These are phyloP conservation scores for Trichodelitschia bisporula DNA, from an alignment of 495 filamentous ascomycete species.

Conservation along the genomic window DNA sequence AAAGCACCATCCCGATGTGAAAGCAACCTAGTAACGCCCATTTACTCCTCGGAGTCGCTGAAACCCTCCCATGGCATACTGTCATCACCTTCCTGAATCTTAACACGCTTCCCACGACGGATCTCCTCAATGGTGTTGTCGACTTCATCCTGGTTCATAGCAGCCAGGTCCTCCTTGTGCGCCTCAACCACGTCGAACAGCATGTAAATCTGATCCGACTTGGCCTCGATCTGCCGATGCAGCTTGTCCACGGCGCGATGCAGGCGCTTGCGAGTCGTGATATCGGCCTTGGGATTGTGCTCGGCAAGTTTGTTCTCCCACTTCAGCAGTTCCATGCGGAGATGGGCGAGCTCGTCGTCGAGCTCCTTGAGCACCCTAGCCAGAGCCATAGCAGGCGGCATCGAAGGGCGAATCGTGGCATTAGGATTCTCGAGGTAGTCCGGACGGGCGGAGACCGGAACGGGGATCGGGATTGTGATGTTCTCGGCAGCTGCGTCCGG, in stretches of 20 bases:
- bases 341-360: conserved; percentile 59
- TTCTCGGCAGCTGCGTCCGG: conserved; percentile 18
- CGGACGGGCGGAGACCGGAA: conserved; percentile 45
- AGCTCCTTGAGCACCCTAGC: conserved; percentile 57
- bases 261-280: neutral
- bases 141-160: neutral
- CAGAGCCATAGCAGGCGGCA: conserved; percentile 48
- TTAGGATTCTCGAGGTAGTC: conserved; percentile 44
- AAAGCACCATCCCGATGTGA: no score
- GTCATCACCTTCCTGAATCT: neutral
- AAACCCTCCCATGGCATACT: conserved; percentile 1
- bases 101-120: neutral
- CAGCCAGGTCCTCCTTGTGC: neutral
- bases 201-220: neutral
- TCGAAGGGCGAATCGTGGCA: conserved; percentile 55
- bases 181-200: conserved; percentile 1
- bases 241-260: neutral
- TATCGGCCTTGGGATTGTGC: neutral
- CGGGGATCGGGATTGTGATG: conserved; percentile 36
- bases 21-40: no score
- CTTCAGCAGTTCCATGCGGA: conserved; percentile 34
- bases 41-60: neutral
- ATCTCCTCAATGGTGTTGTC: neutral
- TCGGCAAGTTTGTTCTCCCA: neutral
- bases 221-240: neutral